Percentiles rank a stretch among this genome's conserved stretches.
Evolutionary conservation across 371 early-diverging fungal genomes (phyloP).

Genomic region (Rhizopus microsporus): DNA sequence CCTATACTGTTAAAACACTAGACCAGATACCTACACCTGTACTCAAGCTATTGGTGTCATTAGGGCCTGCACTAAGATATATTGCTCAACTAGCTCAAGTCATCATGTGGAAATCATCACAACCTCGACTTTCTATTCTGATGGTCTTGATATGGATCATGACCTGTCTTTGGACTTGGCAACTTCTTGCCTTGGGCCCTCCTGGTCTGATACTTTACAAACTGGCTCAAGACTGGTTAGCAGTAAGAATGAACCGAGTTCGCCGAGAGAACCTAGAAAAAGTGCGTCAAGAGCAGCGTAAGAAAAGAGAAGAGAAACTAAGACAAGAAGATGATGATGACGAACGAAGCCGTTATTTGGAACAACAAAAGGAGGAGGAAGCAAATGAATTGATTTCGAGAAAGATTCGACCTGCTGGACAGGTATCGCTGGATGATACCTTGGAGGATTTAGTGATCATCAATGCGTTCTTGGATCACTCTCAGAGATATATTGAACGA

Average conservation of each 20-base stretch:
- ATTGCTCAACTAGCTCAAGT: conserved; percentile 15
- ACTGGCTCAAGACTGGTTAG: conserved; percentile 33
- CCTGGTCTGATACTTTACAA: conserved; percentile 29
- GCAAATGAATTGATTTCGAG: conserved; percentile 31
- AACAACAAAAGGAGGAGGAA: conserved; percentile 27
- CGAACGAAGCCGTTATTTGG: conserved; percentile 9
- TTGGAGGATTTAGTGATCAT: conserved; percentile 31
- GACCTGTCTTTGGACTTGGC: conserved; percentile 37
- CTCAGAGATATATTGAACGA: conserved; percentile 4
- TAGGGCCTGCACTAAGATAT: conserved; percentile 31
- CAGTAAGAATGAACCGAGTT: conserved; percentile 19
- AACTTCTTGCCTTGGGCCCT: conserved; percentile 29
- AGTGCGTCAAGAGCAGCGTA: conserved; percentile 22
- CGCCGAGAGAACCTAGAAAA: conserved; percentile 36
- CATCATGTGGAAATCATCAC: conserved; percentile 29
- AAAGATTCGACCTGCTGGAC: conserved; percentile 30
- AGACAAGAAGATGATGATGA: conserved; percentile 19
- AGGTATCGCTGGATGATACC: conserved; percentile 49
- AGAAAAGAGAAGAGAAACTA: conserved; percentile 11
- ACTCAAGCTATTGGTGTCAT: conserved; percentile 26
- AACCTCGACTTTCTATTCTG: conserved; percentile 32
- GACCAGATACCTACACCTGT: conserved; percentile 49
- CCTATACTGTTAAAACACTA: conserved; percentile 31
- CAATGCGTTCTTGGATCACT: conserved; percentile 27
- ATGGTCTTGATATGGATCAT: conserved; percentile 30